Conservation (phyloP, 78 protist species). For the Dictyostelium brefeldianum region DNA sequence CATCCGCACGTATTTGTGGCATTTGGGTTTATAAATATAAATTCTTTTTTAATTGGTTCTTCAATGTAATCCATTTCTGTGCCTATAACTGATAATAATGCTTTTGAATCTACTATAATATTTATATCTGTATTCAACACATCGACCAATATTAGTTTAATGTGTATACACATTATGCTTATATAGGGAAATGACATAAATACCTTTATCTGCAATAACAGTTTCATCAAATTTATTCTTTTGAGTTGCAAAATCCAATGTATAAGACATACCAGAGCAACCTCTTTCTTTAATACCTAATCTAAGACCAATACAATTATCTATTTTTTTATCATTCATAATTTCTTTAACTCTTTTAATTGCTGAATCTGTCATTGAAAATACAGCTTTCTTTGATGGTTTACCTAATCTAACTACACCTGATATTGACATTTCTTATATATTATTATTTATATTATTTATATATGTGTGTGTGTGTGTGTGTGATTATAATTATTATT, state of each 20-base stretch:
- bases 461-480: neutral
- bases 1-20: conserved; percentile 96
- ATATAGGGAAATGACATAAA: neutral
- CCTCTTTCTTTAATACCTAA: conserved; percentile 89
- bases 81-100: conserved; percentile 93
- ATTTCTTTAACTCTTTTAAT: conserved; percentile 52
- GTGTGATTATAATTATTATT: no score
- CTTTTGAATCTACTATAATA: conserved; percentile 90
- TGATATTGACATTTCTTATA: conserved; percentile 42
- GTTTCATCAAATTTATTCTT: conserved; percentile 76
- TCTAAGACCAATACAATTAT: conserved; percentile 71
- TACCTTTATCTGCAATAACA: conserved; percentile 79
- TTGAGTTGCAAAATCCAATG: conserved; percentile 90
- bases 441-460: neutral
- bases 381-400: conserved; percentile 63
- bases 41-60: conserved; percentile 88
- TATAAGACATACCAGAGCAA: conserved; percentile 94
- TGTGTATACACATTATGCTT: neutral
- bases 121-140: conserved; percentile 78
- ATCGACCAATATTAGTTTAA: neutral
- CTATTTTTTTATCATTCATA: conserved; percentile 51
- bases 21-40: conserved; percentile 94
- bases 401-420: conserved; percentile 68
- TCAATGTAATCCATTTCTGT: conserved; percentile 94
- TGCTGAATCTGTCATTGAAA: conserved; percentile 77